Percentiles rank a stretch among this genome's conserved stretches.
These are phyloP conservation scores for Acrodontium crateriforme DNA, from an alignment of 2,329 filamentous ascomycete genomes.

Conservation along the genomic window DNA sequence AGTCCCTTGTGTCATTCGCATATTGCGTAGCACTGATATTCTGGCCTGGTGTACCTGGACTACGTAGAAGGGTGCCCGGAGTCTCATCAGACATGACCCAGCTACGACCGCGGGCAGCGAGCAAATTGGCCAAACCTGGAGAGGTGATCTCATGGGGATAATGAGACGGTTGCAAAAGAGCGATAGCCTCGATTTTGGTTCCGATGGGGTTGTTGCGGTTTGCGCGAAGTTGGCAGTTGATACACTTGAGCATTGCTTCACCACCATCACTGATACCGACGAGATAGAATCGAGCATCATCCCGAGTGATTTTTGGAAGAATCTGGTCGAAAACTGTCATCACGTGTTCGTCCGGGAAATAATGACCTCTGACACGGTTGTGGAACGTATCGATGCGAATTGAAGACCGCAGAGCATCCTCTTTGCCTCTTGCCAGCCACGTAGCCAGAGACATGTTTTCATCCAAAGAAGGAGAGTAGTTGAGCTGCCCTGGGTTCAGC, in stretches of 20 bases:
- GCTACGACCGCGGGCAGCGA: constrained; percentile 5
- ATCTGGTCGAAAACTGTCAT: constrained; percentile 52
- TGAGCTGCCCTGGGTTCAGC: constrained; percentile 62
- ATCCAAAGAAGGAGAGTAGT: constrained; percentile 56
- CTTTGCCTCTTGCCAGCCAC: constrained; percentile 46
- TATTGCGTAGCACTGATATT: background rate
- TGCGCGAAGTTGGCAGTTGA: constrained; percentile 9
- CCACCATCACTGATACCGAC: constrained; percentile 58
- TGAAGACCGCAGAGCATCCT: constrained; percentile 43
- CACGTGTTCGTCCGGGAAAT: constrained; percentile 46
- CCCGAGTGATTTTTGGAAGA: constrained; percentile 33
- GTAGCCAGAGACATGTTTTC: constrained; percentile 45
- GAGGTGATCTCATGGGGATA: constrained; percentile 4
- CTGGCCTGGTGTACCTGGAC: constrained; percentile 1
- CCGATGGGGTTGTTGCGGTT: constrained; percentile 4
- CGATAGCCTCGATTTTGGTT: constrained; percentile 9
- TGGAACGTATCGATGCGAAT: constrained; percentile 37
- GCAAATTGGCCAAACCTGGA: constrained; percentile 4
- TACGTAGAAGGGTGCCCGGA: constrained; percentile 4
- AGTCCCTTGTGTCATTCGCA: background rate
- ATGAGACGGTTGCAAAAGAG: constrained; percentile 11
- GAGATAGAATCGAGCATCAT: constrained; percentile 48
- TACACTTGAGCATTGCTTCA: constrained; percentile 22
- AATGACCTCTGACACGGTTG: constrained; percentile 51
- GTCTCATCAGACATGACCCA: constrained; percentile 9